phyloP scores from a whole-genome alignment of 495 filamentous ascomycete species.

The Copromyces sp. region DNA sequence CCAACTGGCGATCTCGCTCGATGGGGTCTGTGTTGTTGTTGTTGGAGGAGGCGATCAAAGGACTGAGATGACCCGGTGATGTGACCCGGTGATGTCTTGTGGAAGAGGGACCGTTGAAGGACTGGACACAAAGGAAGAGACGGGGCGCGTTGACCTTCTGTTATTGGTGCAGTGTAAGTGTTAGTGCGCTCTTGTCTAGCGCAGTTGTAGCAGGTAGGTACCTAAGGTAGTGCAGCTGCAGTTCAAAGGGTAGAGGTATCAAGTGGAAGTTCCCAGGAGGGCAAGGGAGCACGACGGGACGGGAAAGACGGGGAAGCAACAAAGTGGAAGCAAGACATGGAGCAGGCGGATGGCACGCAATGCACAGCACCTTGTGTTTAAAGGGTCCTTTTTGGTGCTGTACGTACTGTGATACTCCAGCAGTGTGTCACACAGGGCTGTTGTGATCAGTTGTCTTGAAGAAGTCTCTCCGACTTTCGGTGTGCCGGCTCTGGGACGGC shows the following conservation, averaged over 20 bases:
- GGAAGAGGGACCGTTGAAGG: neutral
- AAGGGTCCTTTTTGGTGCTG: neutral
- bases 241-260: no score
- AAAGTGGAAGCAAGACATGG: neutral
- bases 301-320: neutral
- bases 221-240: no score
- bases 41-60: neutral
- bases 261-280: neutral
- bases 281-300: neutral
- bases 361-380: constrained; percentile 6
- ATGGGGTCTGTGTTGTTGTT: neutral
- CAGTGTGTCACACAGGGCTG: neutral
- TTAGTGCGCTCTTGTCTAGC: neutral
- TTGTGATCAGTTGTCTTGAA: neutral
- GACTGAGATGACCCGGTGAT: no score
- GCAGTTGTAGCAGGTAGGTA: neutral
- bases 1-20: neutral
- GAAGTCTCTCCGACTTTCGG: neutral
- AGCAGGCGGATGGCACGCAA: constrained; percentile 20
- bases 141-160: neutral
- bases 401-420: neutral
- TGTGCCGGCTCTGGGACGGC: neutral
- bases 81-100: neutral
- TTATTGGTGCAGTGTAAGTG: neutral
- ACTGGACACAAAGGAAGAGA: neutral